Evolutionary conservation across 73 alveolate species (phyloP).

Genomic region (Blepharisma stoltei): DNA sequence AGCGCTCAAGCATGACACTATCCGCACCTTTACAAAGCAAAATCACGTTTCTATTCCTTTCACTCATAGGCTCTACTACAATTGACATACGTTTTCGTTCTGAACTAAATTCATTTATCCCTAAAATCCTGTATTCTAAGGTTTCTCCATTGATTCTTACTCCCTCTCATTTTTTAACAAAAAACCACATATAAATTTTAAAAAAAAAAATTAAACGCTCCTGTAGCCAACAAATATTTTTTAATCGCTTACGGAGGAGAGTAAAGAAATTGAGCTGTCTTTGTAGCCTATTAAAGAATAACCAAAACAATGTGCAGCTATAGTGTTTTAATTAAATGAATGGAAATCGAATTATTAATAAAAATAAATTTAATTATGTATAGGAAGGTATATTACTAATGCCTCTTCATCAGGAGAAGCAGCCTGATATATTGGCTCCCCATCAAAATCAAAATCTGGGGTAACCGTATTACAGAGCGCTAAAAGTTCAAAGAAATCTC

Average conservation of each 20-base stretch:
- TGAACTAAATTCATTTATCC: conserved; percentile 75
- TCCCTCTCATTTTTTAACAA: too few relatives aligned
- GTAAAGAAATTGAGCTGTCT: not conserved
- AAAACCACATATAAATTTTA: too few relatives aligned
- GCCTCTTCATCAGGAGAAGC: conserved; percentile 26
- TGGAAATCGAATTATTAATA: too few relatives aligned
- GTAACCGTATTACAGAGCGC: conserved; percentile 71
- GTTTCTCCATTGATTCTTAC: conserved; percentile 28
- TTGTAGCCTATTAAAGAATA: not conserved
- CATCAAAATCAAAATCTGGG: conserved; percentile 40
- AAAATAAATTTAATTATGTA: too few relatives aligned
- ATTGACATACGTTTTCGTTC: conserved; percentile 91
- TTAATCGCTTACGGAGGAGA: too few relatives aligned
- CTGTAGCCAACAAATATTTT: too few relatives aligned
- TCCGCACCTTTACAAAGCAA: conserved; percentile 78
- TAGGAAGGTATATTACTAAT: too few relatives aligned
- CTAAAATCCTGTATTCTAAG: conserved; percentile 59
- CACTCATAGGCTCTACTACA: conserved; percentile 49
- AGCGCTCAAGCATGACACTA: conserved; percentile 49
- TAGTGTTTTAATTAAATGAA: too few relatives aligned
- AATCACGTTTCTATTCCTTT: conserved; percentile 10
- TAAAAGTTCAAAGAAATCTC: conserved; percentile 53
- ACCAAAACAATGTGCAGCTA: conserved; percentile 35
- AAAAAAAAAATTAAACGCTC: too few relatives aligned
- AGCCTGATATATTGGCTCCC: not conserved